A percentile compares a stretch with the other conserved stretches of the same genome.
phyloP scores from a whole-genome alignment of 805 yeast species.

The Yamadazyma sp. region DNA sequence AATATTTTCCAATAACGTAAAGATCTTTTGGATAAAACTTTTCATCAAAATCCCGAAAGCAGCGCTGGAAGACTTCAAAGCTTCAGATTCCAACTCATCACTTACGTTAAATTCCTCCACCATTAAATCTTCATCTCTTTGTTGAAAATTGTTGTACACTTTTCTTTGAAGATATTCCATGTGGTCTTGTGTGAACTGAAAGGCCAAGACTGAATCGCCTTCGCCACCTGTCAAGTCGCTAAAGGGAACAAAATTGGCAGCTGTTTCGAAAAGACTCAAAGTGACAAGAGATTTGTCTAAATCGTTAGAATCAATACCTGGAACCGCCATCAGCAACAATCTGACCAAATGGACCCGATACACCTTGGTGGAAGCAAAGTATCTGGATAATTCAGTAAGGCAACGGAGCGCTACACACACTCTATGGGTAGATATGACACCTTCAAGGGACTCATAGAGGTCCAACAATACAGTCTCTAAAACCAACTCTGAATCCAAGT shows the following conservation, averaged over 20 bases:
- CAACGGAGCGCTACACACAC: constrained; percentile 69
- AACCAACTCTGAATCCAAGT: constrained; percentile 54
- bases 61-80: constrained; percentile 71
- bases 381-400: constrained; percentile 63
- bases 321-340: constrained; percentile 63
- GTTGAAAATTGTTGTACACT: constrained; percentile 26
- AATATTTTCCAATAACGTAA: constrained; percentile 64
- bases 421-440: constrained; percentile 76
- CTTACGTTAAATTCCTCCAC: constrained; percentile 37
- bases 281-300: constrained; percentile 68
- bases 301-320: constrained; percentile 90
- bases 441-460: constrained; percentile 71
- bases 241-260: constrained; percentile 73
- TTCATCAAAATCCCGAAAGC: constrained; percentile 62
- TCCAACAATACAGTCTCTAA: constrained; percentile 61
- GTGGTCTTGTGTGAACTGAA: constrained; percentile 66
- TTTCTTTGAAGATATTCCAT: constrained; percentile 51
- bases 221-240: constrained; percentile 52
- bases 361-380: constrained; percentile 59
- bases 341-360: constrained; percentile 80
- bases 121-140: constrained; percentile 2
- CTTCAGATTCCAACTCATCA: constrained; percentile 46
- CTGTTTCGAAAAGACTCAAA: constrained; percentile 64
- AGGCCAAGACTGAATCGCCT: constrained; percentile 35
- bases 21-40: constrained; percentile 56